Evolutionary conservation across 2,329 filamentous ascomycete genomes (phyloP).

Genomic region (Epicoccum sorghinum): DNA sequence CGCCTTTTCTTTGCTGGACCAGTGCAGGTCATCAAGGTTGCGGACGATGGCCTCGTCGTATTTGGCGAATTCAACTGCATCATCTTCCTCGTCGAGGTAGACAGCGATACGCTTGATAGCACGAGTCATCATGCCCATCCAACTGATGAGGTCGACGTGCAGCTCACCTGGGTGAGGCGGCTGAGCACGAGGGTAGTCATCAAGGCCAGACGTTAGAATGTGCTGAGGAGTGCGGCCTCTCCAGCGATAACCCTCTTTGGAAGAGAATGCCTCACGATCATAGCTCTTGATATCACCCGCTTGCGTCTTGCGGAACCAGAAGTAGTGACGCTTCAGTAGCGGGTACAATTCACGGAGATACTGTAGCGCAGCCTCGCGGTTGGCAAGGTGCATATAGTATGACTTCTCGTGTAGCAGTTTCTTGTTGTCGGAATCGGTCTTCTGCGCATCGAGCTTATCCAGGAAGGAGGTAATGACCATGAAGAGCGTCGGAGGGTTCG

Average conservation of each 20-base stretch:
- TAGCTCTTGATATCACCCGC: slow-evolving; percentile 88
- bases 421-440: slow-evolving; percentile 40
- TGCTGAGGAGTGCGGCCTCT: slow-evolving; percentile 85
- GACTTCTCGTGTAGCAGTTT: slow-evolving; percentile 48
- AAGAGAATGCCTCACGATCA: slow-evolving; percentile 84
- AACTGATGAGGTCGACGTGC: slow-evolving; percentile 91
- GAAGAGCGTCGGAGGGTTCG: slow-evolving; percentile 94
- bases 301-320: slow-evolving; percentile 95
- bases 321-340: slow-evolving; percentile 83
- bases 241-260: slow-evolving; percentile 95
- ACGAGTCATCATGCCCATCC: slow-evolving; percentile 96
- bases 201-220: slow-evolving; percentile 89
- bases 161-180: slow-evolving; percentile 95
- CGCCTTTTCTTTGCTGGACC: slow-evolving; percentile 78
- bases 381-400: slow-evolving; percentile 69
- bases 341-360: slow-evolving; percentile 84
- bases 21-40: slow-evolving; percentile 93
- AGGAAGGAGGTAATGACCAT: slow-evolving; percentile 85
- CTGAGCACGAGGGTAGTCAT: slow-evolving; percentile 93
- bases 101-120: slow-evolving; percentile 81
- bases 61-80: slow-evolving; percentile 72
- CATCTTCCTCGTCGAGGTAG: slow-evolving; percentile 76
- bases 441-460: slow-evolving; percentile 69
- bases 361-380: slow-evolving; percentile 69
- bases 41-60: slow-evolving; percentile 77